Base-by-base conservation (phyloP, 176 grass and related monocot species). In the Pontederia paniculata region DNA sequence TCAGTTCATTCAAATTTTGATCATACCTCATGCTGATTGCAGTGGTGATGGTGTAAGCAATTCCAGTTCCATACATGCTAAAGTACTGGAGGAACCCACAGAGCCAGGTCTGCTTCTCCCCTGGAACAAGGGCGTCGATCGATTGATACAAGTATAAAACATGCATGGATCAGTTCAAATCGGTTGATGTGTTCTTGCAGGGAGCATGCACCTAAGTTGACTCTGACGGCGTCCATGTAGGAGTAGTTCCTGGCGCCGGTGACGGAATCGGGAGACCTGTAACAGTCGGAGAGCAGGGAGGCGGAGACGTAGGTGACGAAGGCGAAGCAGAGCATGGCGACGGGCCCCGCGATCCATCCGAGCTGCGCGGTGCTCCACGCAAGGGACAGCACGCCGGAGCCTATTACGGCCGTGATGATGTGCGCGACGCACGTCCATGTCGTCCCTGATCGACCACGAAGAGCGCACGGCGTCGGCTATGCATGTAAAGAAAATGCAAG, bases 281-380 rank as follows among this genome's bases (percentile, higher is more conserved):
- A 88, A 22, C 84, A 88, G 70, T 80, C 72, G 0, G 84, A 67
- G 44, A 80, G 64, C 10, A 88, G 49, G 65, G 20, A 65, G 54
- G 72, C 75, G 37, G 84, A 88, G 68, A 88, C 2, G 68, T 76
- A 88, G 54, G 79, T 88, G 68, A 88, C 76, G 17, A 70, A 42
- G 17, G 84, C 84, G 59, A 83, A 88, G 69, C 73, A 83, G 49
- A 83, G 16, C 79, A 88, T 70, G 44, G 60, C 57, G 54, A 73
- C 12, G 1, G 84, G 16, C 12, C 70, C 78, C 42, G 58, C 71
- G 42, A 81, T 81, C 78, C 78, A 81, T 16, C 78, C 78, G 23
- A 88, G 74, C 62, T 88, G 84, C 48, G 79, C 73, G 21, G 75
- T 74, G 76, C 84, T 83, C 79, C 79, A 88, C 9, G 84, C 71